Percentiles rank a stretch among this genome's conserved stretches.
Conservation (phyloP, 2,329 filamentous ascomycete genomes). For the Pseudodiploospora longispora region DNA sequence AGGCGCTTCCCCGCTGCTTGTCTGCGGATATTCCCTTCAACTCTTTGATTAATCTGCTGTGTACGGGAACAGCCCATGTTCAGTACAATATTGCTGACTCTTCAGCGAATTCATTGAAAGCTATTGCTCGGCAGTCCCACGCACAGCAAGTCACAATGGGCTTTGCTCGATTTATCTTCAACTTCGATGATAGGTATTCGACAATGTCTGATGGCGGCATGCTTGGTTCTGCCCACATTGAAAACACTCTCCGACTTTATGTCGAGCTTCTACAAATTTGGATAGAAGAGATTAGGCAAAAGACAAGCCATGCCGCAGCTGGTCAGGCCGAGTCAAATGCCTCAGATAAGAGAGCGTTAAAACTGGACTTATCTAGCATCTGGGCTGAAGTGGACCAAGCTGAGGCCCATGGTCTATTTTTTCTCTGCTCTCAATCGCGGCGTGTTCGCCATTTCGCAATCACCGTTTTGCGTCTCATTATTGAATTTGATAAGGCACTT, state of each 20-base stretch:
- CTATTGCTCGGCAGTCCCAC: slow-evolving; percentile 86
- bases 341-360: slow-evolving; percentile 63
- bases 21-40: slow-evolving; percentile 89
- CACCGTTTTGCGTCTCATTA: slow-evolving; percentile 83
- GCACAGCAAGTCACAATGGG: slow-evolving; percentile 94
- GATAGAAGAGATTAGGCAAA: slow-evolving; percentile 92
- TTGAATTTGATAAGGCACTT: slow-evolving; percentile 84
- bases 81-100: slow-evolving; percentile 87
- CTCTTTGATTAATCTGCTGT: slow-evolving; percentile 85
- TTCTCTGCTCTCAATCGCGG: slow-evolving; percentile 90
- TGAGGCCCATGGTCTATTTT: slow-evolving; percentile 94
- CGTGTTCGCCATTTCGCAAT: slow-evolving; percentile 85
- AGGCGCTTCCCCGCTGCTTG: slow-evolving; percentile 88
- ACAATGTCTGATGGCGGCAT: slow-evolving; percentile 98
- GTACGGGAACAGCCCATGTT: slow-evolving; percentile 93
- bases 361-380: slow-evolving; percentile 78
- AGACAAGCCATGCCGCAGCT: slow-evolving; percentile 63
- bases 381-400: slow-evolving; percentile 94
- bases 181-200: slow-evolving; percentile 93
- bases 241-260: slow-evolving; percentile 86
- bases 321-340: slow-evolving; percentile 55
- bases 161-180: slow-evolving; percentile 96
- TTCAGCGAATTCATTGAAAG: slow-evolving; percentile 86
- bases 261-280: slow-evolving; percentile 92
- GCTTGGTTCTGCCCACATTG: slow-evolving; percentile 88